phyloP scores from a whole-genome alignment of 352 stramenopile genomes.

The Lagenidium sp. region DNA sequence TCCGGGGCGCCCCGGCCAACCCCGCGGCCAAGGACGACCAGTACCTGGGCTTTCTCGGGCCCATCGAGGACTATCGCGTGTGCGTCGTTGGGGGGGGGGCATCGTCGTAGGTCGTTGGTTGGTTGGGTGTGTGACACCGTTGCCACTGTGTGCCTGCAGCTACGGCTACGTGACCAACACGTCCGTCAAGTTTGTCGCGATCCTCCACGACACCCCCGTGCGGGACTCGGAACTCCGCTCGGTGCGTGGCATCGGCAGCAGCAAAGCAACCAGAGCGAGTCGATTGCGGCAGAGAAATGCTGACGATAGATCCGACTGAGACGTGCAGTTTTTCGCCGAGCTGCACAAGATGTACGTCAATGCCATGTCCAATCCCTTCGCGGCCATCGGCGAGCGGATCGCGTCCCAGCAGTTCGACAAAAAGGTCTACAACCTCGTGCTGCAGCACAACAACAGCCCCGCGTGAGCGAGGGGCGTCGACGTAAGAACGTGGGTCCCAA shows the following conservation, averaged over 20 bases:
- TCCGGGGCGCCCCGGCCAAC: conserved; percentile 33
- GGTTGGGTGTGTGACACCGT: no score
- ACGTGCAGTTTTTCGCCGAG: conserved; percentile 62
- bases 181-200: conserved; percentile 72
- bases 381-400: conserved; percentile 72
- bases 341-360: conserved; percentile 85
- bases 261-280: no score
- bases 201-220: conserved; percentile 64
- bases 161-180: conserved; percentile 85
- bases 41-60: conserved; percentile 78
- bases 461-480: no score
- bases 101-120: no score
- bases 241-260: conserved; percentile 28
- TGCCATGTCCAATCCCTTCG: conserved; percentile 80
- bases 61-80: conserved; percentile 81
- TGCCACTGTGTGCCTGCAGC: conserved; percentile 13
- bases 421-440: conserved; percentile 63
- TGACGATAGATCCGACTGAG: no score
- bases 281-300: no score
- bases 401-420: conserved; percentile 75
- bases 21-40: conserved; percentile 76
- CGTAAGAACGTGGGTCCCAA: no score
- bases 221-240: conserved; percentile 72
- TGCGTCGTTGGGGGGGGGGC: no score
- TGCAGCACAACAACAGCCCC: conserved; percentile 40